phyloP scores from a whole-genome alignment of 1,284 basidiomycete species.

The Kalmanozyma brasiliensis region DNA sequence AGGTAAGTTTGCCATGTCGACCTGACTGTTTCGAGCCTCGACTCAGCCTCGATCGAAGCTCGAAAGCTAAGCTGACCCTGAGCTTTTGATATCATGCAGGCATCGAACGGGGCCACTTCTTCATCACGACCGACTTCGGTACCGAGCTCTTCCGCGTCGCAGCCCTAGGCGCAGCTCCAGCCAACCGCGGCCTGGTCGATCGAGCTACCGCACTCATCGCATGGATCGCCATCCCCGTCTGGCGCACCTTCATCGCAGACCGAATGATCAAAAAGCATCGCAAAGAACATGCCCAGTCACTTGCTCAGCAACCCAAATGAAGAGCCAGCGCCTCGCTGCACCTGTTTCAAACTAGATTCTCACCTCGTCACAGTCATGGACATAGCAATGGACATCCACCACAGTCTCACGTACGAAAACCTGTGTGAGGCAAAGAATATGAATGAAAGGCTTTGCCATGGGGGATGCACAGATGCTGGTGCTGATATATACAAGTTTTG shows the following conservation, averaged over 20 bases:
- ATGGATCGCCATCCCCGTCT: conserved; percentile 55
- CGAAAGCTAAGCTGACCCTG: conserved; percentile 1
- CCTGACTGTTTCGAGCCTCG: no score
- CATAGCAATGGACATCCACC: no score
- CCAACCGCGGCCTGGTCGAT: conserved; percentile 52
- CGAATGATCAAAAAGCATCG: conserved; percentile 36
- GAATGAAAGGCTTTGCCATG: no score
- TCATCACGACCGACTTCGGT: conserved; percentile 63
- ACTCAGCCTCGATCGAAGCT: conserved; percentile 1
- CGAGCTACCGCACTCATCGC: conserved; percentile 33
- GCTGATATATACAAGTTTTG: conserved; percentile 8
- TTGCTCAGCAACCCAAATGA: conserved; percentile 2
- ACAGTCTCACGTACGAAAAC: background rate
- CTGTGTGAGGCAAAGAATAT: background rate
- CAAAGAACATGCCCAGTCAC: conserved; percentile 23
- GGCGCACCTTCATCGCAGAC: conserved; percentile 59
- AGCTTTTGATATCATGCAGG: conserved; percentile 14
- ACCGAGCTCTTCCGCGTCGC: conserved; percentile 58
- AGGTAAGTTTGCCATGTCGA: conserved; percentile 74
- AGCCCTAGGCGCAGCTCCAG: conserved; percentile 55
- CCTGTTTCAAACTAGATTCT: no score
- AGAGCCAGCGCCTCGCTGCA: no score
- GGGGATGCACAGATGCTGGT: conserved; percentile 1
- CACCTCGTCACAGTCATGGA: no score
- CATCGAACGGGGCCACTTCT: conserved; percentile 51